Evolutionary conservation across 2,329 filamentous ascomycete species (phyloP).

Genomic region (Phyllosticta citrichinensis): DNA sequence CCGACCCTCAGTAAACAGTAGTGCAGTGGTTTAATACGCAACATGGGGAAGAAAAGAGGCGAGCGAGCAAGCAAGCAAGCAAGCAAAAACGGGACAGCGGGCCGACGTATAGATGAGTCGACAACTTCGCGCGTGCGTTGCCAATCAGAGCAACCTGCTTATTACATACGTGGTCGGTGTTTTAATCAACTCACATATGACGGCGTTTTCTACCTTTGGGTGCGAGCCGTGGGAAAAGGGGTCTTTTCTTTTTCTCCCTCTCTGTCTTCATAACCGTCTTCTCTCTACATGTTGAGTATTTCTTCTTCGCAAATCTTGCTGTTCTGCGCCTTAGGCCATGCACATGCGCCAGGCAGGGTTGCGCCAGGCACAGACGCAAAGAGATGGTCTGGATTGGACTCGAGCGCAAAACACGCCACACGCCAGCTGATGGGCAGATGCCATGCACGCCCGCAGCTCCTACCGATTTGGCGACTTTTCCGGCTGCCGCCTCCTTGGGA

Average conservation of each 20-base stretch:
- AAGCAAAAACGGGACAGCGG: background rate
- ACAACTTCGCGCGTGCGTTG: background rate
- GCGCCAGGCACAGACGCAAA: background rate
- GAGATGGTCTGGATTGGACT: background rate
- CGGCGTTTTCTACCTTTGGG: background rate
- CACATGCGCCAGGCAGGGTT: background rate
- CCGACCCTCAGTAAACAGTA: background rate
- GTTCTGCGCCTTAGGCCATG: background rate
- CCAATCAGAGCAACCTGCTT: background rate
- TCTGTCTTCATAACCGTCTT: background rate
- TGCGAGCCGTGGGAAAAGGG: background rate
- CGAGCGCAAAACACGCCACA: too few relatives aligned
- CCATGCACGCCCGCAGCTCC: too few relatives aligned
- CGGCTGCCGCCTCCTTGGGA: too few relatives aligned
- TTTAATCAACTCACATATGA: background rate
- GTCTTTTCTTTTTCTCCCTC: background rate
- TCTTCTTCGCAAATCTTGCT: background rate
- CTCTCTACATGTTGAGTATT: background rate
- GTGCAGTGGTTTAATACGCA: background rate
- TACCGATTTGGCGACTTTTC: too few relatives aligned
- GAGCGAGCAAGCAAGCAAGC: background rate
- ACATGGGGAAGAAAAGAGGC: background rate
- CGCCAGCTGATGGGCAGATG: too few relatives aligned
- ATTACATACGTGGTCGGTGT: background rate
- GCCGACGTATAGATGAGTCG: background rate